phyloP scores from a whole-genome alignment of 768 basidiomycete genomes.

The Cyathus striatus region DNA sequence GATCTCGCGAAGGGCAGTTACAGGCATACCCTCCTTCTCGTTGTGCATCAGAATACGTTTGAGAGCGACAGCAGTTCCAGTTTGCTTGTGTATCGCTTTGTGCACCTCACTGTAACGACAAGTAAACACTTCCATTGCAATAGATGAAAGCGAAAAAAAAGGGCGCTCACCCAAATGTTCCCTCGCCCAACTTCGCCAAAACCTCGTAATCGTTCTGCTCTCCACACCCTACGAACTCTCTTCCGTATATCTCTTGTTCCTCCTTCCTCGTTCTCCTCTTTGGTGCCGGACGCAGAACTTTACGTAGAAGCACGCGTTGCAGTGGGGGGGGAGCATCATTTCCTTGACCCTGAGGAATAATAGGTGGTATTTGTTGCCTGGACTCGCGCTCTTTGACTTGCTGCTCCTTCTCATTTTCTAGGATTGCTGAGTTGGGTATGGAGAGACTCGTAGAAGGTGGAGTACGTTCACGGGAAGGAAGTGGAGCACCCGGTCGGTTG shows the following conservation, averaged over 20 bases:
- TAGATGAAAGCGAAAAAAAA: constrained; percentile 4
- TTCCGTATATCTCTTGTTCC: constrained; percentile 65
- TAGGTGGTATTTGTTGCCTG: too few relatives aligned
- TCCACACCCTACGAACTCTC: constrained; percentile 65
- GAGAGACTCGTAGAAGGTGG: too few relatives aligned
- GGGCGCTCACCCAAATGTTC: constrained; percentile 84
- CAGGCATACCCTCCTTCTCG: constrained; percentile 95
- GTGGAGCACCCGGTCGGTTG: too few relatives aligned
- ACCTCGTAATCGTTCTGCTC: constrained; percentile 71
- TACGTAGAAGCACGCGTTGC: too few relatives aligned
- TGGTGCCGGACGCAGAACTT: not conserved
- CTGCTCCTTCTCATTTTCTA: too few relatives aligned
- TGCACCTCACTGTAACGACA: constrained; percentile 70
- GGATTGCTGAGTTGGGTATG: too few relatives aligned
- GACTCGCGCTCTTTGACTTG: too few relatives aligned
- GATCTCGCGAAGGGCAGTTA: constrained; percentile 95
- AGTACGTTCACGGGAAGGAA: too few relatives aligned
- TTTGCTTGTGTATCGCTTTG: constrained; percentile 68
- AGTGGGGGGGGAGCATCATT: too few relatives aligned
- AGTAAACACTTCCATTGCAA: too few relatives aligned
- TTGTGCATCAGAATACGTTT: constrained; percentile 97
- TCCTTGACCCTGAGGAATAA: too few relatives aligned
- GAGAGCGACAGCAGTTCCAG: constrained; percentile 68
- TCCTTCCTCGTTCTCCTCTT: constrained; percentile 45
- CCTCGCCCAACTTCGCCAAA: constrained; percentile 89